A percentile compares a stretch with the other conserved stretches of the same genome.
Evolutionary conservation across 2,329 filamentous ascomycete species (phyloP).

Genomic region (Penicillium griseofulvum): DNA sequence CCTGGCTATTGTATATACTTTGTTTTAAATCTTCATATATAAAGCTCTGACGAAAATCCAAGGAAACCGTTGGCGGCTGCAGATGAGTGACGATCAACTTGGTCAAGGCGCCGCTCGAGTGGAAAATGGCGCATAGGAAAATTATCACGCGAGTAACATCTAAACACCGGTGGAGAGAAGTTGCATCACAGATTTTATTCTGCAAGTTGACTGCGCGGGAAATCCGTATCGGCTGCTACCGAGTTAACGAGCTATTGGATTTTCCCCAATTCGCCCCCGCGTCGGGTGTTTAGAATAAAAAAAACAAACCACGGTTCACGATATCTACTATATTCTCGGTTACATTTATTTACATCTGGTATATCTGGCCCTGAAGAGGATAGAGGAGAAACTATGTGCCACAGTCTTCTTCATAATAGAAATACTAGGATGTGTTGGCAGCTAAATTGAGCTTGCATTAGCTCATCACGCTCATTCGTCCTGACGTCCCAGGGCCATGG

Average conservation of each 20-base stretch:
- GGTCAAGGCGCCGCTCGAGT: slow-evolving; percentile 10
- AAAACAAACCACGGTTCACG: slow-evolving; percentile 15
- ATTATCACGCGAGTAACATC: slow-evolving; percentile 5
- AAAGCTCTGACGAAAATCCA: slow-evolving; percentile 16
- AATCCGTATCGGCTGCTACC: slow-evolving; percentile 5
- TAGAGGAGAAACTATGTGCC: neutral
- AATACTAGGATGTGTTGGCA: slow-evolving; percentile 21
- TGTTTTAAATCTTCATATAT: too few relatives aligned
- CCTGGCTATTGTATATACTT: too few relatives aligned
- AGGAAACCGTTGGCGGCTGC: slow-evolving; percentile 17
- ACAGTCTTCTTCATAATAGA: slow-evolving; percentile 3
- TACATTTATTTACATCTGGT: too few relatives aligned
- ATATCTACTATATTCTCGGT: too few relatives aligned
- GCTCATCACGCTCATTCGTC: slow-evolving; percentile 17
- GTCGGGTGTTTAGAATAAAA: neutral
- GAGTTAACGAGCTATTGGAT: slow-evolving; percentile 1
- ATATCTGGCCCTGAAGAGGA: neutral
- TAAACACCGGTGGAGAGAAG: neutral
- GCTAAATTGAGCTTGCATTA: slow-evolving; percentile 24
- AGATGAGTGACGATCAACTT: slow-evolving; percentile 18
- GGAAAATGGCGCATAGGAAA: slow-evolving; percentile 5
- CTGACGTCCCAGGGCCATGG: slow-evolving; percentile 17
- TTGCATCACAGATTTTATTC: neutral
- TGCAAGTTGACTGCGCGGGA: slow-evolving; percentile 9
- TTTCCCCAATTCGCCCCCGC: neutral